Conservation (phyloP, 1,284 basidiomycete species). For the Tilletia horrida region DNA sequence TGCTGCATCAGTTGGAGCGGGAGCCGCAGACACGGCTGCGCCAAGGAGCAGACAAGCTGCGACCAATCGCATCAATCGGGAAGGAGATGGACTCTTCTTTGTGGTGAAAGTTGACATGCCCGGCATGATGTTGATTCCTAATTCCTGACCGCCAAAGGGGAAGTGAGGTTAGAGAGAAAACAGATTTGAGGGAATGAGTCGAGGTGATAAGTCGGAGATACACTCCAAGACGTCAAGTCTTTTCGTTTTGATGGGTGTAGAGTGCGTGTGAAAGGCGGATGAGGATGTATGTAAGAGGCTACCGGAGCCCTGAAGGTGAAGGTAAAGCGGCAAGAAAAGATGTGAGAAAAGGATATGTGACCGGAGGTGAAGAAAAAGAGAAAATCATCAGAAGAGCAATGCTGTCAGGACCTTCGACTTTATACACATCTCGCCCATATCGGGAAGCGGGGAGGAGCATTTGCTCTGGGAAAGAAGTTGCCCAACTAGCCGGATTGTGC, state of each 20-base stretch:
- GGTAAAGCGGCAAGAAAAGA: not conserved
- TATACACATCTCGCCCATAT: not conserved
- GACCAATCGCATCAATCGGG: too few relatives aligned
- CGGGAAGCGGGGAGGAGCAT: too few relatives aligned
- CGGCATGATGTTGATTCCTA: constrained; percentile 4
- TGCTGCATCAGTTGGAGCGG: not conserved
- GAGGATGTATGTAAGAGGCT: not conserved
- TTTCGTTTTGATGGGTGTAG: not conserved
- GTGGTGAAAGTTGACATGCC: not conserved
- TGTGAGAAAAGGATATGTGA: constrained; percentile 8
- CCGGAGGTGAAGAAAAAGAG: constrained; percentile 6
- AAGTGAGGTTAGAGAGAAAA: too few relatives aligned
- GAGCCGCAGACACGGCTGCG: not conserved
- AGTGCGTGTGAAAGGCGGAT: constrained; percentile 3
- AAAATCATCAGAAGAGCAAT: too few relatives aligned
- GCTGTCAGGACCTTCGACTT: too few relatives aligned
- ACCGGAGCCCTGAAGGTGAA: not conserved
- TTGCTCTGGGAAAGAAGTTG: too few relatives aligned
- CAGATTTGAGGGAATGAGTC: too few relatives aligned
- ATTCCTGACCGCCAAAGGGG: too few relatives aligned
- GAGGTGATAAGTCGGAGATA: constrained; percentile 8
- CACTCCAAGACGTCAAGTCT: not conserved
- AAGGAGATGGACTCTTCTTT: too few relatives aligned
- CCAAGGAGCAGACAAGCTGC: not conserved
- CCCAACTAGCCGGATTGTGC: too few relatives aligned